Percentiles rank a stretch among this genome's conserved stretches.
Conservation (phyloP, 495 filamentous ascomycete genomes). For the Hypoxylon subgilvum region DNA sequence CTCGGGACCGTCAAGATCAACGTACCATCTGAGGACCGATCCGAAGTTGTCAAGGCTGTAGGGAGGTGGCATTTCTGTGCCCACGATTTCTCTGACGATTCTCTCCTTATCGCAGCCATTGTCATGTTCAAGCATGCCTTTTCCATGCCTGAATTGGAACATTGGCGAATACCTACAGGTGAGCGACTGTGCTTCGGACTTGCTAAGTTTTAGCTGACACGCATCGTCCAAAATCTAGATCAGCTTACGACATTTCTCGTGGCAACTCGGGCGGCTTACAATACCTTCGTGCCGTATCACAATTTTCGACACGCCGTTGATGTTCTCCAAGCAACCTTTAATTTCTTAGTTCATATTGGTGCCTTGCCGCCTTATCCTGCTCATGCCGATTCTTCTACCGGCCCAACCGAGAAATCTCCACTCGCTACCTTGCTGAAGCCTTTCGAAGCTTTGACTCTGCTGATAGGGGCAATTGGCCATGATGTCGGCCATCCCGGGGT, state of each 20-base stretch:
- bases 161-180: slow-evolving; percentile 79
- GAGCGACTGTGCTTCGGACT: slow-evolving; percentile 37
- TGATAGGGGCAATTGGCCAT: slow-evolving; percentile 94
- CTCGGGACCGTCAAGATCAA: slow-evolving; percentile 51
- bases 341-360: slow-evolving; percentile 84
- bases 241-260: slow-evolving; percentile 80
- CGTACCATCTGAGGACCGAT: slow-evolving; percentile 62
- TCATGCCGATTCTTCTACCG: slow-evolving; percentile 17
- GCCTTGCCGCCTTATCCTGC: slow-evolving; percentile 71
- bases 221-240: slow-evolving; percentile 49
- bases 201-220: slow-evolving; percentile 31
- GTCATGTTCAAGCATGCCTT: slow-evolving; percentile 91
- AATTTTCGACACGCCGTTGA: slow-evolving; percentile 98
- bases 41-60: slow-evolving; percentile 70
- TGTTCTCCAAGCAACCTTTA: slow-evolving; percentile 91
- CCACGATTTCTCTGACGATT: slow-evolving; percentile 86
- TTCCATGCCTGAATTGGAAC: slow-evolving; percentile 76
- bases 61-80: slow-evolving; percentile 86
- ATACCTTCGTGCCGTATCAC: slow-evolving; percentile 95
- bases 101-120: slow-evolving; percentile 78
- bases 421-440: slow-evolving; percentile 76
- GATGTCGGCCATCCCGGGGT: slow-evolving; percentile 98
- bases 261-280: slow-evolving; percentile 86
- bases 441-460: slow-evolving; percentile 84
- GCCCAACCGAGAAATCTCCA: slow-evolving; percentile 56